Evolutionary conservation across 1,284 basidiomycete genomes (phyloP), one percentile per base, ranked within the genome.

Genomic region (Takashimella tepidaria): DNA sequence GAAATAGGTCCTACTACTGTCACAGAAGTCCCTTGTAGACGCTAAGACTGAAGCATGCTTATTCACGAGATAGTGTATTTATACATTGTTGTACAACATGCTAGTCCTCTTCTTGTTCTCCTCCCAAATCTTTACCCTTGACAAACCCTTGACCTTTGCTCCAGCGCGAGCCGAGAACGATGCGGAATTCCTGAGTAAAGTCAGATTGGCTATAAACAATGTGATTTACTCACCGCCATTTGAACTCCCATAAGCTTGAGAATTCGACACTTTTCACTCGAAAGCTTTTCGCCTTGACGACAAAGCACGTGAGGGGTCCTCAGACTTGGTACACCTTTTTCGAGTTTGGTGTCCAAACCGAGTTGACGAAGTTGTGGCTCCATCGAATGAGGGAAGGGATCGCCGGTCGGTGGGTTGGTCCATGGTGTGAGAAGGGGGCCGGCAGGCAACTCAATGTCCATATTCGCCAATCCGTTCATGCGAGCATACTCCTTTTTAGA

Each of bases 321-420:
- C 51, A 98, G 78, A 3, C 86, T 89, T 2, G 96, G 95, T 1
- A 97, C 88, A 54, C 95, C 96, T 61, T 83, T 83, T 59, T 87
- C 83, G 78, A 99, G 83, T 51, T 80, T 82, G 19, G 95, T 98
- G 45, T 85, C 82, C 50, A 99, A 79, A 11, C 96, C 96, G 25
- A 98, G 82, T 71, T 88, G 87, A 53, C 95, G 84, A 51, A 99
- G 80, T 70, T 98, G 93, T 20, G 95, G 92, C 66, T 99, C 95
- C 77, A 98, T 89, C 63, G 90, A 92, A 75, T 97, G 92, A 24
- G 95, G 91, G 73, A 98, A 92, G 1, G 92, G 87, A 55, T 81
- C 80, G 40, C 75, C 78, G 64, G 89, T 85, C 26, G 86, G 83
- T 2, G 85, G 85, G 62, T 85, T 83, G 12, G 68, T 84, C 62